Conservation (phyloP, 202 grass and related monocot species). For the Panicum hallii region DNA sequence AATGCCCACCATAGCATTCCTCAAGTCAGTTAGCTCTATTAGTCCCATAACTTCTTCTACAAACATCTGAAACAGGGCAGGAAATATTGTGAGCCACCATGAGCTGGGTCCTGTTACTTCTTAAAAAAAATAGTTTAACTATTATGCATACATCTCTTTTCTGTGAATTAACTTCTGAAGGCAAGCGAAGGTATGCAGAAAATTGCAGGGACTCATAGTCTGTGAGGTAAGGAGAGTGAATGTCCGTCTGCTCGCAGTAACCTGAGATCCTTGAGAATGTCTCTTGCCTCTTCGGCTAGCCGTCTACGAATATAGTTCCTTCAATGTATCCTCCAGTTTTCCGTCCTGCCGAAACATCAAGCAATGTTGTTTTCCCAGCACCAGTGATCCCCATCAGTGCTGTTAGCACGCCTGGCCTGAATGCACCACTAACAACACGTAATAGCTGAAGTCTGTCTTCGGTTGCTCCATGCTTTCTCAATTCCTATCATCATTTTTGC, state of each 20-base stretch:
- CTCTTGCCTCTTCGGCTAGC: not conserved
- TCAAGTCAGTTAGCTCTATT: not conserved
- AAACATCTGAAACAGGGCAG: not conserved
- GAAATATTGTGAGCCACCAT: not conserved
- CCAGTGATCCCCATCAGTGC: slow-evolving; percentile 18
- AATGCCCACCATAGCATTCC: not conserved
- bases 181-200: slow-evolving; percentile 4
- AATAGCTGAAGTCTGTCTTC: not conserved
- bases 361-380: slow-evolving; percentile 12
- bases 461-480: slow-evolving; percentile 1
- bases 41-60: slow-evolving; percentile 3
- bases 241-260: slow-evolving; percentile 4
- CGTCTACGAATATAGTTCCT: not conserved
- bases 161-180: not conserved
- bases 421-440: not conserved
- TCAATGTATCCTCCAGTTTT: slow-evolving; percentile 26
- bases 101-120: not conserved
- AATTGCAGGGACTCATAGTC: slow-evolving; percentile 12
- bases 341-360: not conserved
- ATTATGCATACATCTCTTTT: slow-evolving; percentile 8
- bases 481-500: not conserved
- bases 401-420: slow-evolving; percentile 9
- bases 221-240: not conserved
- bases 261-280: slow-evolving; percentile 19
- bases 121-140: not conserved